phyloP scores from a whole-genome alignment of 257 asterid genomes.

The Nicotiana tabacum region DNA sequence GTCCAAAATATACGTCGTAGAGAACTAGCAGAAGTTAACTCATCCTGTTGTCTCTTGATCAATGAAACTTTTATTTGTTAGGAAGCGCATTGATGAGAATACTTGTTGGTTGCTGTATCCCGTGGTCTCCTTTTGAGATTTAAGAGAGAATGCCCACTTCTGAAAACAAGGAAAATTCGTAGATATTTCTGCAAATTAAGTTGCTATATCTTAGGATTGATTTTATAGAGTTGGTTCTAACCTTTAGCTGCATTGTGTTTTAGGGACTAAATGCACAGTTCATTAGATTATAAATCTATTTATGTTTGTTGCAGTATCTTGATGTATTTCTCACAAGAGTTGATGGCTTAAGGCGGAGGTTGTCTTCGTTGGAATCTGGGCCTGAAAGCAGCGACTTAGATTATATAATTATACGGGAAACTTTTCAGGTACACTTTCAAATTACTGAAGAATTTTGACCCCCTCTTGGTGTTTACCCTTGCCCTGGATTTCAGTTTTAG shows the following conservation, averaged over 20 bases:
- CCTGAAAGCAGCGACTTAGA: constrained; percentile 40
- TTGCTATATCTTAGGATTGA: not conserved
- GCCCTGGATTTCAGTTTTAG: not conserved
- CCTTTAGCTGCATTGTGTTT: not conserved
- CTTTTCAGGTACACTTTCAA: constrained; percentile 59
- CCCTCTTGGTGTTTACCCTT: not conserved
- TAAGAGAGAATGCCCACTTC: not conserved
- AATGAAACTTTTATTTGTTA: not conserved
- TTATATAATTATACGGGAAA: constrained; percentile 52
- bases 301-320: constrained; percentile 63
- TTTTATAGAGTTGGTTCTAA: not conserved
- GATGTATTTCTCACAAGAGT: constrained; percentile 86
- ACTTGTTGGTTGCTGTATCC: not conserved
- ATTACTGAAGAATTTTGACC: not conserved
- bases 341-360: constrained; percentile 84
- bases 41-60: not conserved
- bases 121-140: not conserved
- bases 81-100: not conserved
- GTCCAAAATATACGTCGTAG: not conserved
- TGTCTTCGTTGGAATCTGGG: constrained; percentile 35
- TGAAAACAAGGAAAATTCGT: not conserved
- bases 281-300: not conserved
- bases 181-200: not conserved
- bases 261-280: not conserved
- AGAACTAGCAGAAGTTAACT: not conserved